Evolutionary conservation across 2,329 filamentous ascomycete genomes (phyloP), one percentile per base, ranked within the genome.

Genomic region (Myotisia sp.): DNA sequence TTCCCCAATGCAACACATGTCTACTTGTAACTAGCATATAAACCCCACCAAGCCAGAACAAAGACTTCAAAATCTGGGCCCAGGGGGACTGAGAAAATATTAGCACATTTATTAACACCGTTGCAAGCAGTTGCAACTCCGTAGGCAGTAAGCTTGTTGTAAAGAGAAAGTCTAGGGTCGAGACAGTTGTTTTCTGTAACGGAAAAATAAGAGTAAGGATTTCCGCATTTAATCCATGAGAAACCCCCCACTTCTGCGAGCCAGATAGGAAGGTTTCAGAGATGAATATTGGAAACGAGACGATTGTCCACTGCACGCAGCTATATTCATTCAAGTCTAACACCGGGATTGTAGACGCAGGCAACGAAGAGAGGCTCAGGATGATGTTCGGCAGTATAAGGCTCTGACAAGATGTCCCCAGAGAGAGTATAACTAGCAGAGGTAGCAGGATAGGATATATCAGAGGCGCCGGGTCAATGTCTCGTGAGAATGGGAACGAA

Each of bases 391-490:
- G 76, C 5, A 92, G 59, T 13, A 93, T 54, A 8, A 75, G 64
- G 10, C 66, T 64, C 3, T 70, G 64, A 29, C 71, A 73, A 31
- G 70, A 67, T 33, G 68, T 64, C 5, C 76, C 72, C 26, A 93
- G 65, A 6, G 86, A 76, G 3, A 90, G 62, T 1, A 85, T 76
- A 18, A 90, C 78, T 29, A 86, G 66, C 10, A 86, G 59, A 1
- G 86, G 83, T 19, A 93, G 66, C 2, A 76, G 58, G 4, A 79
- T 70, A 12, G 87, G 87, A 52, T 94, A 95, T 37, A 94, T 58
- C n/a, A 93, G 66, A 7, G 86, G 83, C 5, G 87, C 87, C 2
- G 85, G 86, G 50, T 95, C 87, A 56, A 94, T 92, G n/a, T 71
- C 68, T 3, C 74, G 62, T 1, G 85, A 84, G 23, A 93, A 63